phyloP scores from a whole-genome alignment of 2,329 filamentous ascomycete genomes.

The Penicillium griseofulvum region DNA sequence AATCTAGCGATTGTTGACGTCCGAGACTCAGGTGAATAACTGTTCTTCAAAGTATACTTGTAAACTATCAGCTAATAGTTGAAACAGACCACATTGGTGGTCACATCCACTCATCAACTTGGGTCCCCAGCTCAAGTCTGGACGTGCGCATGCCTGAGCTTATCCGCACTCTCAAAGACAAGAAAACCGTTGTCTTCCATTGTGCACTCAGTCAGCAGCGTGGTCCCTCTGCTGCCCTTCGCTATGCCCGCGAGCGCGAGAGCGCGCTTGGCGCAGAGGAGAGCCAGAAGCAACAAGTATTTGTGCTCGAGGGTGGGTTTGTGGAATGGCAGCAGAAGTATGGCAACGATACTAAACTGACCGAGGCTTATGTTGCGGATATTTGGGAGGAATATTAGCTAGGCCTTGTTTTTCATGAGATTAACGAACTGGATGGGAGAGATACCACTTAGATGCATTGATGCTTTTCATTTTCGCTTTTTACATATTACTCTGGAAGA shows the following conservation, averaged over 20 bases:
- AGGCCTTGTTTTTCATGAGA: slow-evolving; percentile 4
- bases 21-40: slow-evolving; percentile 66
- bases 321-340: slow-evolving; percentile 80
- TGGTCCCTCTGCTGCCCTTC: slow-evolving; percentile 78
- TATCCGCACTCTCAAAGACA: slow-evolving; percentile 71
- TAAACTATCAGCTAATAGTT: neutral
- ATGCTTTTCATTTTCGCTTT: neutral
- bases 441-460: slow-evolving; percentile 13
- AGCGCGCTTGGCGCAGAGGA: slow-evolving; percentile 46
- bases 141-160: slow-evolving; percentile 78
- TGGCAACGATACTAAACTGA: slow-evolving; percentile 74
- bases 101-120: slow-evolving; percentile 74
- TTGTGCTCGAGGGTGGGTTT: slow-evolving; percentile 81
- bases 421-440: slow-evolving; percentile 6
- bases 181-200: slow-evolving; percentile 87
- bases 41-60: neutral
- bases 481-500: neutral
- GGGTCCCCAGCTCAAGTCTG: slow-evolving; percentile 71
- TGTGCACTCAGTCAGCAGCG: slow-evolving; percentile 89
- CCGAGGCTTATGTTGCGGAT: slow-evolving; percentile 79
- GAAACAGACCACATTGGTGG: slow-evolving; percentile 78
- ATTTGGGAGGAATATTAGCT: slow-evolving; percentile 65
- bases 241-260: slow-evolving; percentile 66
- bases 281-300: slow-evolving; percentile 64
- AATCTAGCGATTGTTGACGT: slow-evolving; percentile 79